Evolutionary conservation across 495 filamentous ascomycete species (phyloP).

Genomic region (Penicillium roqueforti): DNA sequence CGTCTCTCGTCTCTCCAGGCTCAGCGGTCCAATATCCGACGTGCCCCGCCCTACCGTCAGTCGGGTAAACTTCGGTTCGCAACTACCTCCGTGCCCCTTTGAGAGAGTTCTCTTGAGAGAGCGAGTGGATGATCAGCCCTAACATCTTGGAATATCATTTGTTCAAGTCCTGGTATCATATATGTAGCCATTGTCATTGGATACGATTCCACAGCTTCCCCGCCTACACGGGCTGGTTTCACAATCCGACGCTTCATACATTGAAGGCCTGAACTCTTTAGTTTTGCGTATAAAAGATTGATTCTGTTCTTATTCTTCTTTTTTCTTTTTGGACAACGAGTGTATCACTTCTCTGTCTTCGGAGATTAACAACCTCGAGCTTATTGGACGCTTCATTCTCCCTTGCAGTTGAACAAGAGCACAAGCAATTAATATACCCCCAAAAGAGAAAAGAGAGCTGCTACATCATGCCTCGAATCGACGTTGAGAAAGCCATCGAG

Average conservation of each 20-base stretch:
- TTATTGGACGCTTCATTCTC: not conserved
- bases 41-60: constrained; percentile 2
- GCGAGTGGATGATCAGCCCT: not conserved
- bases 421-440: not conserved
- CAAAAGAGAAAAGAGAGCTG: not conserved
- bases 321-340: not conserved
- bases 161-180: not conserved
- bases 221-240: not conserved
- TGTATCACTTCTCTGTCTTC: not conserved
- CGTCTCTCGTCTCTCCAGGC: constrained; percentile 3
- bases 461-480: constrained; percentile 50
- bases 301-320: not conserved
- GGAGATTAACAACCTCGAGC: too few species aligned
- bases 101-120: constrained; percentile 14
- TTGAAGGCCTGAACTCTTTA: not conserved
- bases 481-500: constrained; percentile 58
- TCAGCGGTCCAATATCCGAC: constrained; percentile 21
- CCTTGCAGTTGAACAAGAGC: not conserved
- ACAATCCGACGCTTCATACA: not conserved
- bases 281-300: not conserved
- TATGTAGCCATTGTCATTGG: not conserved
- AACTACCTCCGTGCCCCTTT: constrained; percentile 19
- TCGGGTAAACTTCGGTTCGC: constrained; percentile 26
- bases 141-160: constrained; percentile 3
- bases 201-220: not conserved